These are phyloP conservation scores for Lecanosticta acicola DNA, from an alignment of 2,329 filamentous ascomycete species.

Conservation along the genomic window DNA sequence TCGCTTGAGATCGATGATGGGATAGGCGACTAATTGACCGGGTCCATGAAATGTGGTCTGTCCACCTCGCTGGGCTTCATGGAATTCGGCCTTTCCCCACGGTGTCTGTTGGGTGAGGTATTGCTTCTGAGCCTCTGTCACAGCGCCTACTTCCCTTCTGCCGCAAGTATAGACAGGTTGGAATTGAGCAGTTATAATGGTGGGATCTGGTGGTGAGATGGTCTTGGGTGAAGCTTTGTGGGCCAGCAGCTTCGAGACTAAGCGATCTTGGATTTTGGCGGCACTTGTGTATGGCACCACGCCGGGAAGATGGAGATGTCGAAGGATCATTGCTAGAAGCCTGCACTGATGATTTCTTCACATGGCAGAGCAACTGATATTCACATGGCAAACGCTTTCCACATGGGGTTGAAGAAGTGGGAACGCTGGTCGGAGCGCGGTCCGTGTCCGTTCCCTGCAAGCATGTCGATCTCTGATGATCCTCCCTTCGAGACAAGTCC, in stretches of 20 bases:
- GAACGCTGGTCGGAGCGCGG: not conserved
- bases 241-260: slow-evolving; percentile 54
- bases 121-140: slow-evolving; percentile 44
- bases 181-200: slow-evolving; percentile 76
- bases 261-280: slow-evolving; percentile 50
- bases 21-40: slow-evolving; percentile 88
- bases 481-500: not conserved
- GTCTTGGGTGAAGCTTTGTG: slow-evolving; percentile 49
- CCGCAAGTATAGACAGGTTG: slow-evolving; percentile 84
- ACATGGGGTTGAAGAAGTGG: not conserved
- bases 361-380: too few species aligned
- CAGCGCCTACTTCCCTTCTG: slow-evolving; percentile 60
- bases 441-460: slow-evolving; percentile 2
- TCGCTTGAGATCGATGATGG: slow-evolving; percentile 72
- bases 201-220: slow-evolving; percentile 45
- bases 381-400: too few species aligned
- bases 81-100: slow-evolving; percentile 52
- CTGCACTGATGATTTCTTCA: too few species aligned
- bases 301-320: slow-evolving; percentile 55
- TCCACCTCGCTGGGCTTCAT: slow-evolving; percentile 73
- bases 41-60: slow-evolving; percentile 94
- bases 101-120: slow-evolving; percentile 33
- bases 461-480: not conserved
- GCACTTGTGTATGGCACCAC: slow-evolving; percentile 52
- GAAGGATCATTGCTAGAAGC: slow-evolving; percentile 46